phyloP scores from a whole-genome alignment of 2,329 filamentous ascomycete species.

The Talaromyces marneffei region DNA sequence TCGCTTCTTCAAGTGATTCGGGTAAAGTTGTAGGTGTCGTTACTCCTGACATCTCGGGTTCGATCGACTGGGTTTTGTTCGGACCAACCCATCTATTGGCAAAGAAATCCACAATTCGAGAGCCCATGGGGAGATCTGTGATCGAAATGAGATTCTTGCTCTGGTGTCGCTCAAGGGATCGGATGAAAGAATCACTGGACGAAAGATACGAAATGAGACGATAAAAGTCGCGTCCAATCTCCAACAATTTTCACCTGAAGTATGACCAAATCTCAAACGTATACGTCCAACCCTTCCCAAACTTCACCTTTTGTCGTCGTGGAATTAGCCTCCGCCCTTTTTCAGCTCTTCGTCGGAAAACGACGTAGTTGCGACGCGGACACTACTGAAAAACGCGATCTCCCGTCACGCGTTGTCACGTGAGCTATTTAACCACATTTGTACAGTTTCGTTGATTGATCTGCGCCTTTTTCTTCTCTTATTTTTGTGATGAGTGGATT shows the following conservation, averaged over 20 bases:
- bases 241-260: no score
- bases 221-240: neutral
- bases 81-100: conserved; percentile 6
- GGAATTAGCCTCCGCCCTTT: neutral
- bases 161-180: neutral
- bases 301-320: neutral
- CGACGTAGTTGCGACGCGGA: conserved; percentile 1
- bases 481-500: neutral
- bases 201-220: neutral
- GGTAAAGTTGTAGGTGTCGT: conserved; percentile 22
- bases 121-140: neutral
- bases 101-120: conserved; percentile 6
- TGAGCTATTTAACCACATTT: neutral
- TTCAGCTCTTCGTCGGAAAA: neutral
- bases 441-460: neutral
- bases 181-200: neutral
- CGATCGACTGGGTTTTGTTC: neutral
- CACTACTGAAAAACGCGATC: neutral
- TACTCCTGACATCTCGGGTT: conserved; percentile 22
- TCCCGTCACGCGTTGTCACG: conserved; percentile 4
- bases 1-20: conserved; percentile 11
- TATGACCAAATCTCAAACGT: neutral
- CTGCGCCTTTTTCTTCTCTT: neutral
- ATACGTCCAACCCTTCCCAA: neutral
- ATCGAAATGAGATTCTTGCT: neutral